These are phyloP conservation scores for Cyberlindnera euphorbiae DNA, from an alignment of 805 yeast species.

Conservation along the genomic window DNA sequence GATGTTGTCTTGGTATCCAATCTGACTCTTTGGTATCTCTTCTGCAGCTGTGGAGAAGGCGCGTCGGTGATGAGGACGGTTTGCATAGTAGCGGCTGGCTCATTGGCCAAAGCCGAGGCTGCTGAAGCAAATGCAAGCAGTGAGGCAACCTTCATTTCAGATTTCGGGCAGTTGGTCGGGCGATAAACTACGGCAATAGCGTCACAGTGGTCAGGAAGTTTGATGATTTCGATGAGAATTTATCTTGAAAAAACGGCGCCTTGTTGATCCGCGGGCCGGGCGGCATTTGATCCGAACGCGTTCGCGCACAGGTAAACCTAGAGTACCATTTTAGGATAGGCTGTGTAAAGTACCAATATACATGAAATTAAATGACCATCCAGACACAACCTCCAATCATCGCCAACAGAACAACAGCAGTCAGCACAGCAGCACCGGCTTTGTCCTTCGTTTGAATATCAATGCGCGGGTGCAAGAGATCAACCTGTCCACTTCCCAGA, in stretches of 20 bases:
- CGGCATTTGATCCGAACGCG: no score
- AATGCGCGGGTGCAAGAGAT: conserved; percentile 33
- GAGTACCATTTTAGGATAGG: no score
- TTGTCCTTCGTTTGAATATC: conserved; percentile 54
- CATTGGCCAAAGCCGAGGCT: conserved; percentile 1
- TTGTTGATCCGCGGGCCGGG: background rate
- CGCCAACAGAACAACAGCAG: conserved; percentile 60
- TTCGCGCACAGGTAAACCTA: no score
- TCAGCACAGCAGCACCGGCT: conserved; percentile 85
- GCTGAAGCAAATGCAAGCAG: conserved; percentile 1
- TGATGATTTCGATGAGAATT: background rate
- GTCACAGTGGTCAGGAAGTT: no score
- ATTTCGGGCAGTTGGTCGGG: no score
- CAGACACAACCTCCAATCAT: conserved; percentile 67
- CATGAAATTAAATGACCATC: conserved; percentile 63
- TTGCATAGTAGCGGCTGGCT: background rate
- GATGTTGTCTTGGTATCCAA: conserved; percentile 28
- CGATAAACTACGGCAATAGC: no score
- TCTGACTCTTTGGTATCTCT: conserved; percentile 29
- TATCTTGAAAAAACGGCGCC: background rate
- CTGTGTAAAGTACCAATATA: no score
- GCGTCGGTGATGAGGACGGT: conserved; percentile 3
- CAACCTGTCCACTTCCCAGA: conserved; percentile 33
- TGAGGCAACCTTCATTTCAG: conserved; percentile 3
- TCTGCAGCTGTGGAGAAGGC: conserved; percentile 13